Percentiles rank a stretch among this genome's conserved stretches.
Conservation (phyloP, 805 yeast genomes). For the Candida tallmaniae region DNA sequence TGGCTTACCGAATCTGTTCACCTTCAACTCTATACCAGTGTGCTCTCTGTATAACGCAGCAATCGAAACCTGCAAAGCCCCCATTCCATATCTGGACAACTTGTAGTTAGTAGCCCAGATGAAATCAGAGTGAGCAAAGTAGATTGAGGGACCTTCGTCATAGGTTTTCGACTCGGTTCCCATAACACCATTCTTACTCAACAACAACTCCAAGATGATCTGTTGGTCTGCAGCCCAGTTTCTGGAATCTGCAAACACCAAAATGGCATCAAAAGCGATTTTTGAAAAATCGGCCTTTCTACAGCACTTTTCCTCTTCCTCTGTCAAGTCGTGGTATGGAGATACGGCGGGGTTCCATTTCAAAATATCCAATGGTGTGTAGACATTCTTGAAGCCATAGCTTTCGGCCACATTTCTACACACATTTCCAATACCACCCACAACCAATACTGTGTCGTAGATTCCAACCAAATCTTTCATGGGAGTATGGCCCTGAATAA, state of each 20-base stretch:
- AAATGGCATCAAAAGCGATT: conserved; percentile 68
- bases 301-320: conserved; percentile 58
- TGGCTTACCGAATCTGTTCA: conserved; percentile 85
- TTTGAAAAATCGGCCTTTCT: conserved; percentile 61
- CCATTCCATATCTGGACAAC: conserved; percentile 87
- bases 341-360: conserved; percentile 84
- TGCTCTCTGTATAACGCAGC: conserved; percentile 82
- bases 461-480: conserved; percentile 74
- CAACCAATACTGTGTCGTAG: conserved; percentile 73
- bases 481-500: conserved; percentile 92
- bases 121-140: conserved; percentile 88
- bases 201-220: conserved; percentile 73
- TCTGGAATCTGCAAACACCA: conserved; percentile 88
- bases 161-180: conserved; percentile 70
- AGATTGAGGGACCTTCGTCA: conserved; percentile 76
- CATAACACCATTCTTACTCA: conserved; percentile 76
- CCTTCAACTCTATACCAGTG: conserved; percentile 76
- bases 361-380: conserved; percentile 76
- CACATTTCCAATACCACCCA: conserved; percentile 84
- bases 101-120: conserved; percentile 90
- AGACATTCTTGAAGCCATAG: conserved; percentile 81
- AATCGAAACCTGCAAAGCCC: conserved; percentile 84
- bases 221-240: conserved; percentile 95
- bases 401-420: conserved; percentile 79
- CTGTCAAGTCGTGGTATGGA: conserved; percentile 76